Evolutionary conservation across 192 early-diverging fungal genomes (phyloP), one percentile per base, ranked within the genome.

Genomic region (Entomortierella lignicola): DNA sequence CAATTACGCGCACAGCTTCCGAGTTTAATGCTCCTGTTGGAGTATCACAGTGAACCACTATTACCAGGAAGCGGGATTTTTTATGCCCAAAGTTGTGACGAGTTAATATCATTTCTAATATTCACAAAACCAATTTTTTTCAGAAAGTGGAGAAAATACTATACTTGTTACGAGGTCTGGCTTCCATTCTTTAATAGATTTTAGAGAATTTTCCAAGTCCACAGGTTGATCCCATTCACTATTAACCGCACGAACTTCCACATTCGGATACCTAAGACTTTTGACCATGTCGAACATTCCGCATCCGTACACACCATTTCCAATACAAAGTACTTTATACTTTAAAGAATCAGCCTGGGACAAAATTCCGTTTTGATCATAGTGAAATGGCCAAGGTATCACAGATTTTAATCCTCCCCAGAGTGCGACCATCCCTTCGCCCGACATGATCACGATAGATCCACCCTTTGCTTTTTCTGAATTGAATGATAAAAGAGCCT

Each of bases 31-130:
- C 67, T 65, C 75, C 75, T 21, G 75, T 79, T 0, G 75, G 75
- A 0, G 75, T 79, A 79, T 79, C 75, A 26, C 75, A 79, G 48
- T 79, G 75, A 5, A 79, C 75, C 66, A 70, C 75, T 79, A 60
- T 17, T 51, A 20, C 13, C 18, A 6, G 44, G 3, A 31, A 23
- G 0, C 21, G 60, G 6, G 15, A 30, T 26, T 32, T n/a, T n/a
- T n/a, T n/a, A n/a, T n/a, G n/a, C n/a, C n/a, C n/a, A n/a, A n/a
- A n/a, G n/a, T n/a, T n/a, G n/a, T n/a, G n/a, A n/a, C n/a, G n/a
- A n/a, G n/a, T n/a, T n/a, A n/a, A n/a, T n/a, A n/a, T n/a, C n/a
- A n/a, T n/a, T n/a, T n/a, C n/a, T n/a, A n/a, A n/a, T n/a, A n/a
- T n/a, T n/a, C n/a, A n/a, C n/a, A n/a, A n/a, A n/a, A n/a, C n/a